Evolutionary conservation across 495 filamentous ascomycete genomes (phyloP), one percentile per base, ranked within the genome.

Genomic region (Penicillium simplicissimum): DNA sequence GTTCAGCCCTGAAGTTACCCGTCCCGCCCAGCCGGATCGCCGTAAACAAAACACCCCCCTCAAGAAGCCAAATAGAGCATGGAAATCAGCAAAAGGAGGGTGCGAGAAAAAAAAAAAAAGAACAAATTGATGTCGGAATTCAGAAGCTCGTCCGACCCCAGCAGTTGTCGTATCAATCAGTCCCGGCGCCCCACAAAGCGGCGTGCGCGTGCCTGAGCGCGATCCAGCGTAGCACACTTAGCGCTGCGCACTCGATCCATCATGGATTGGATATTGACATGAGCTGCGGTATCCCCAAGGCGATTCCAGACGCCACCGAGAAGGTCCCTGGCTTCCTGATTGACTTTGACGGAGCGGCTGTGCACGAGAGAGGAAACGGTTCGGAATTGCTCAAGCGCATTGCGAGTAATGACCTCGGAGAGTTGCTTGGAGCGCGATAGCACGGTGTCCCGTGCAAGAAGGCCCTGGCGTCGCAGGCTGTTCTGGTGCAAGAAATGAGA

Each of bases 351-450:
- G 28, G 63, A 71, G 14, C 65, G 72, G 15, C 57, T 62, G 51
- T 77, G 73, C 25, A 80, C 37, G 6, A 67, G 66, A 36, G 71
- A 72, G 3, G 72, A 75, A 15, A 63, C 72, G 33, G 63, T 67
- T 42, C 68, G 63, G 43, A 80, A 73, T 17, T 67, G 72, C 48
- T 78, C 71, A 42, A 79, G 42, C 13, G 76, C 69, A 60, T 65
- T 76, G 38, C 69, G 74, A 53, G 68, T 66, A 47, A 81, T 64
- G 14, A 67, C 63, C 28, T 76, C 67, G 1, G 73, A 71, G 34
- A 79, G 67, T 58, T 79, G 68, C 55, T 75, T 79, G 0, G 79
- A 79, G 11, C 65, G 67, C 15, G 74, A 68, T 8, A 79, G 23
- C 23, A 80, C 67, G 15, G 28, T 57, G 6, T 80, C 67, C 34